phyloP scores from a whole-genome alignment of 495 filamentous ascomycete genomes.

The Aspergillus hancockii region DNA sequence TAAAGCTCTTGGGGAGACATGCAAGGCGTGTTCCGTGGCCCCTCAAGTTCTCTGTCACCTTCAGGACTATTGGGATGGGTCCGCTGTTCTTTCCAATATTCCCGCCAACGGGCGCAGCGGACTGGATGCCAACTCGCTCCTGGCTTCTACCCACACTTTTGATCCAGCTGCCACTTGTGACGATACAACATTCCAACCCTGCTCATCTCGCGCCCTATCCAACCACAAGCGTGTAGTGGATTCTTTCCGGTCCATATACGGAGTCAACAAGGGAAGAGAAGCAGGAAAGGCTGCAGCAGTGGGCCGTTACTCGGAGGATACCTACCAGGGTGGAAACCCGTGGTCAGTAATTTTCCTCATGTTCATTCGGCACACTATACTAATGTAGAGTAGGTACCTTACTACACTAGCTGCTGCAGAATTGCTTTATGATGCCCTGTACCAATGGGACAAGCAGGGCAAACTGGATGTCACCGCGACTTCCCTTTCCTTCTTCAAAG shows the following conservation, averaged over 20 bases:
- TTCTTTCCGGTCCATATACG: constrained; percentile 52
- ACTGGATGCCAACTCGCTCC: constrained; percentile 48
- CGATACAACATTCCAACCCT: constrained; percentile 52
- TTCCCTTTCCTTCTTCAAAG: constrained; percentile 44
- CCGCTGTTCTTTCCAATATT: constrained; percentile 43
- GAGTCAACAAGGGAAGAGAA: constrained; percentile 37
- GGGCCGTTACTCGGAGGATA: constrained; percentile 69
- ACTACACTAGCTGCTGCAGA: constrained; percentile 42
- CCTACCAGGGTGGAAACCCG: constrained; percentile 66
- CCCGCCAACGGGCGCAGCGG: constrained; percentile 45
- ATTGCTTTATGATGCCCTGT: constrained; percentile 42
- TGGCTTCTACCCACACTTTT: constrained; percentile 47
- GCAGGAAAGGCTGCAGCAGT: constrained; percentile 58
- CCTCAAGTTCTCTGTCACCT: constrained; percentile 54
- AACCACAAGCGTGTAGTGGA: constrained; percentile 53
- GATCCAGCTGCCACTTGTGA: constrained; percentile 52
- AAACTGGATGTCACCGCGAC: constrained; percentile 43
- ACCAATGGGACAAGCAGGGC: constrained; percentile 52
- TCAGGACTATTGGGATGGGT: constrained; percentile 48
- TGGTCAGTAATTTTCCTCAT: constrained; percentile 31
- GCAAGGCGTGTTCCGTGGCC: constrained; percentile 48
- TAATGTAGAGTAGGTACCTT: constrained; percentile 31
- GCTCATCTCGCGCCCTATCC: constrained; percentile 45
- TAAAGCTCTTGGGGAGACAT: constrained; percentile 39
- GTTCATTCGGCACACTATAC: neutral